phyloP scores from a whole-genome alignment of 257 asterid species.

The Jasminum sambac region DNA sequence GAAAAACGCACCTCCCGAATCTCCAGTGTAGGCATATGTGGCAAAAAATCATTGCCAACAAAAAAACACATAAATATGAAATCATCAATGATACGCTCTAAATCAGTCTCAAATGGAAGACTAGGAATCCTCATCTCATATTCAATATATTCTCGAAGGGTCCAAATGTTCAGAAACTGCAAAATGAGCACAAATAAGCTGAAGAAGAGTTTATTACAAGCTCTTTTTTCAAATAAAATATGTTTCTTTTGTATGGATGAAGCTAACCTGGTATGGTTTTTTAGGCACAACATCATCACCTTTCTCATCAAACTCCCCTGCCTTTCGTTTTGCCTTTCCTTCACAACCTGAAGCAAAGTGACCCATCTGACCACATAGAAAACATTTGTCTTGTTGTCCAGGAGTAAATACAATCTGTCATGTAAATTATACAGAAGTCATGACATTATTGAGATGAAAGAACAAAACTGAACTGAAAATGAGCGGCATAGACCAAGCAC shows the following conservation, averaged over 20 bases:
- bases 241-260: conserved; percentile 6
- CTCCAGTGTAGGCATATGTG: conserved; percentile 99
- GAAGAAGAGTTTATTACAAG: conserved; percentile 14
- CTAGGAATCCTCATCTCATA: conserved; percentile 91
- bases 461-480: conserved; percentile 8
- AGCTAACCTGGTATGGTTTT: conserved; percentile 85
- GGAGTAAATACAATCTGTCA: conserved; percentile 86
- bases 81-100: conserved; percentile 86
- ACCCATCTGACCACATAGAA: conserved; percentile 96
- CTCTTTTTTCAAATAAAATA: conserved; percentile 2
- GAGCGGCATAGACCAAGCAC: conserved; percentile 10
- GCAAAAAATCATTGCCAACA: conserved; percentile 96
- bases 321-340: conserved; percentile 94
- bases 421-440: conserved; percentile 24
- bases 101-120: conserved; percentile 73
- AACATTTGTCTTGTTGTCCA: conserved; percentile 96
- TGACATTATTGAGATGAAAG: conserved; percentile 26
- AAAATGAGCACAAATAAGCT: conserved; percentile 28
- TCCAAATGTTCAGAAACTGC: conserved; percentile 95
- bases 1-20: conserved; percentile 81
- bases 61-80: conserved; percentile 96
- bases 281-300: conserved; percentile 74
- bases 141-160: conserved; percentile 91
- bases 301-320: conserved; percentile 97
- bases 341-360: conserved; percentile 88